These are phyloP conservation scores for Myrica gale DNA, from an alignment of 306 rosid species.

Conservation along the genomic window DNA sequence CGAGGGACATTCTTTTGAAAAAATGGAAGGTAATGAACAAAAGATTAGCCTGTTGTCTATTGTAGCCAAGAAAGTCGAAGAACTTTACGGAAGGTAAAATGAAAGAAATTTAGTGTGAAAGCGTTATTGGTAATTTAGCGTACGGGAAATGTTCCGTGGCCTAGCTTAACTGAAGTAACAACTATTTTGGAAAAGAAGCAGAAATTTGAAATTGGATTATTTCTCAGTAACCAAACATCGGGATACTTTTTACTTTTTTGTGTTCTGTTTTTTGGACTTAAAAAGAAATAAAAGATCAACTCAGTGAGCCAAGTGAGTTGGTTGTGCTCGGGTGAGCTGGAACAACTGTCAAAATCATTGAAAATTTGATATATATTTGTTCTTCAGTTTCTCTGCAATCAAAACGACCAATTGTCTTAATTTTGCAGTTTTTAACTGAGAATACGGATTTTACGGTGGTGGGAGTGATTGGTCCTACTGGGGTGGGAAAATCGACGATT, in stretches of 20 bases:
- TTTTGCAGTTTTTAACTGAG: constrained; percentile 75
- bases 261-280: neutral
- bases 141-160: neutral
- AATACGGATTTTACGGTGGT: constrained; percentile 79
- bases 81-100: too few species aligned
- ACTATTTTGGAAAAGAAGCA: neutral
- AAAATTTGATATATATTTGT: neutral
- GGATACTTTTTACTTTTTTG: neutral
- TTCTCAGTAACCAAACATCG: neutral
- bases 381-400: neutral
- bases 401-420: constrained; percentile 5
- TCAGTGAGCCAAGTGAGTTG: neutral
- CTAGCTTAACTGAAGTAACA: neutral
- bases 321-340: neutral
- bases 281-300: neutral
- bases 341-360: neutral
- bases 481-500: constrained; percentile 82
- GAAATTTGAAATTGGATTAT: neutral
- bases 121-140: neutral
- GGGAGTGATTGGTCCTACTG: constrained; percentile 85
- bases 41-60: too few species aligned
- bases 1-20: too few species aligned
- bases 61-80: neutral
- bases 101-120: too few species aligned
- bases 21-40: too few species aligned